phyloP scores from a whole-genome alignment of 2,329 filamentous ascomycete genomes.

The Amylocarpus encephaloides region DNA sequence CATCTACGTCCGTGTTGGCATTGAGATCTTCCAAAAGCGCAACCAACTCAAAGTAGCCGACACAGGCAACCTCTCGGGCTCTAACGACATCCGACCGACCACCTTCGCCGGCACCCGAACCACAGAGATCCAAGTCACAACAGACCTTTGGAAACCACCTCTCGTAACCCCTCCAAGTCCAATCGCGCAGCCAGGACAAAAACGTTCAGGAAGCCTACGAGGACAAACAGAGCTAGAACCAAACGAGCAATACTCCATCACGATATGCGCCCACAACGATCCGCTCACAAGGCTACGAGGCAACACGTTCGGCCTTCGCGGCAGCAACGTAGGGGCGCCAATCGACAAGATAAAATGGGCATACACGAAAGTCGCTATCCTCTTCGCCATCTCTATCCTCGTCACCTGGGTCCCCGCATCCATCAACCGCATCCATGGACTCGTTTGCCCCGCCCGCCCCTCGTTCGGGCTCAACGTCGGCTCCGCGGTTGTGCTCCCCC shows the following conservation, averaged over 20 bases:
- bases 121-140: slow-evolving; percentile 22
- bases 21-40: slow-evolving; percentile 61
- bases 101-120: slow-evolving; percentile 16
- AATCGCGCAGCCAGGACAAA: too few relatives aligned
- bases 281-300: neutral
- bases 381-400: slow-evolving; percentile 65
- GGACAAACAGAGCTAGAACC: too few relatives aligned
- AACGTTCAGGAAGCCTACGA: too few relatives aligned
- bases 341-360: slow-evolving; percentile 59
- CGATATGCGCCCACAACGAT: neutral
- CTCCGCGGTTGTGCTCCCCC: slow-evolving; percentile 66
- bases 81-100: slow-evolving; percentile 20
- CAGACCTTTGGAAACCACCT: neutral
- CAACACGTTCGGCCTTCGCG: neutral
- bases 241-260: too few relatives aligned
- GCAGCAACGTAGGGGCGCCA: neutral
- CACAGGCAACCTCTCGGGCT: neutral
- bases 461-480: slow-evolving; percentile 60
- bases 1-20: slow-evolving; percentile 60
- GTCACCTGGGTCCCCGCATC: slow-evolving; percentile 72
- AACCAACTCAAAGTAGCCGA: slow-evolving; percentile 45
- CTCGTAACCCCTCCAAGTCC: neutral
- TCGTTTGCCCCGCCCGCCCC: slow-evolving; percentile 47
- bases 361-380: slow-evolving; percentile 61
- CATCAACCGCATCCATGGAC: slow-evolving; percentile 66